Evolutionary conservation across 306 rosid genomes (phyloP).

Genomic region (Dryas drummondii): DNA sequence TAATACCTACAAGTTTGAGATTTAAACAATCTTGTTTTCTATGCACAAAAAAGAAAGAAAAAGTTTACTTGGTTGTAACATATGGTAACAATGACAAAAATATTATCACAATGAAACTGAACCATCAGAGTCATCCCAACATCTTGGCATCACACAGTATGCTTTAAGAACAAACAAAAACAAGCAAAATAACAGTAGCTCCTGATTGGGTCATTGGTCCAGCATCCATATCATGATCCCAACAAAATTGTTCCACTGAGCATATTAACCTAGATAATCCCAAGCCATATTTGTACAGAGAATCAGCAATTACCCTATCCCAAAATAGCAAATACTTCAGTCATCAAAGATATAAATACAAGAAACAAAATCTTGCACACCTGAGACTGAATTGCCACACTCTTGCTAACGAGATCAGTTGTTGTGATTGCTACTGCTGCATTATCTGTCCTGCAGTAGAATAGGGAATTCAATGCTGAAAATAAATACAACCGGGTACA

Average conservation of each 20-base stretch:
- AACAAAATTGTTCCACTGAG: too few species aligned
- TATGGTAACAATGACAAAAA: not conserved
- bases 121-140: not conserved
- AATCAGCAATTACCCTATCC: not conserved
- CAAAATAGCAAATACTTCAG: not conserved
- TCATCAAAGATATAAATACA: constrained; percentile 6
- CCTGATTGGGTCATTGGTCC: not conserved
- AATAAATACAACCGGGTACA: not conserved
- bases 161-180: not conserved
- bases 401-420: constrained; percentile 93
- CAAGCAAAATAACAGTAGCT: not conserved
- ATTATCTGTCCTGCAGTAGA: constrained; percentile 67
- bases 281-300: not conserved
- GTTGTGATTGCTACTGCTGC: constrained; percentile 98
- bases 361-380: constrained; percentile 39
- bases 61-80: constrained; percentile 4
- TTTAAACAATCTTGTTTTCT: too few species aligned
- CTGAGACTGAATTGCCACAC: constrained; percentile 84
- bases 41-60: not conserved
- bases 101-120: not conserved
- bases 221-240: not conserved
- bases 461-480: not conserved
- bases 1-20: not conserved
- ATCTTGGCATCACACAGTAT: not conserved
- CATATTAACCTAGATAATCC: not conserved